These are phyloP conservation scores for Dichomitus squalens DNA, from an alignment of 1,284 basidiomycete species.

Conservation along the genomic window DNA sequence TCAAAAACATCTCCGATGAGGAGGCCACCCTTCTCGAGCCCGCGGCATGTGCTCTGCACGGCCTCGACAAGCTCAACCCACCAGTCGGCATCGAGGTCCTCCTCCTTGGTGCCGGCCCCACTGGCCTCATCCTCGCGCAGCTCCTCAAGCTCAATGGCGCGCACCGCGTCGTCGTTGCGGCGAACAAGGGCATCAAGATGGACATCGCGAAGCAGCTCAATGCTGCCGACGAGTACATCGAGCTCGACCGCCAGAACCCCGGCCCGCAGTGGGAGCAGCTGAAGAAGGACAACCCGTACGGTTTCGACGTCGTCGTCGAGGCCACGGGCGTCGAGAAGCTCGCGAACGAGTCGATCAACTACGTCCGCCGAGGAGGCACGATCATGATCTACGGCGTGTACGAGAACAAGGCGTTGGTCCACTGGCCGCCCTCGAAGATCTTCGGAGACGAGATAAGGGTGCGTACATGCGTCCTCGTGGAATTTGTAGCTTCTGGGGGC, in stretches of 20 bases:
- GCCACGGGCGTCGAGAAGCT: conserved; percentile 62
- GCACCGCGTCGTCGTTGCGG: conserved; percentile 48
- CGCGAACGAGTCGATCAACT: conserved; percentile 60
- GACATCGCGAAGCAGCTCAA: conserved; percentile 56
- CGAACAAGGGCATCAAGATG: conserved; percentile 63
- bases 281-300: conserved; percentile 60
- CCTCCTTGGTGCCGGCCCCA: conserved; percentile 52
- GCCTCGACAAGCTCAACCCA: conserved; percentile 59
- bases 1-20: conserved; percentile 61
- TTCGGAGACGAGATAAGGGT: conserved; percentile 62
- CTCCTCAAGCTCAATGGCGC: conserved; percentile 62
- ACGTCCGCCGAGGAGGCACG: conserved; percentile 56
- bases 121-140: conserved; percentile 62
- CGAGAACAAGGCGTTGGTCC: conserved; percentile 52
- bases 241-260: conserved; percentile 54
- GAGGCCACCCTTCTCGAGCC: conserved; percentile 64
- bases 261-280: conserved; percentile 57
- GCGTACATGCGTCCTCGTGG: conserved; percentile 14
- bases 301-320: conserved; percentile 66
- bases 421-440: conserved; percentile 63
- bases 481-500: not conserved
- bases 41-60: conserved; percentile 65
- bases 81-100: conserved; percentile 58
- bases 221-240: conserved; percentile 57
- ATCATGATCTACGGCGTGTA: conserved; percentile 63